Evolutionary conservation across 257 asterid species (phyloP).

Genomic region (Oldenlandia corymbosa): DNA sequence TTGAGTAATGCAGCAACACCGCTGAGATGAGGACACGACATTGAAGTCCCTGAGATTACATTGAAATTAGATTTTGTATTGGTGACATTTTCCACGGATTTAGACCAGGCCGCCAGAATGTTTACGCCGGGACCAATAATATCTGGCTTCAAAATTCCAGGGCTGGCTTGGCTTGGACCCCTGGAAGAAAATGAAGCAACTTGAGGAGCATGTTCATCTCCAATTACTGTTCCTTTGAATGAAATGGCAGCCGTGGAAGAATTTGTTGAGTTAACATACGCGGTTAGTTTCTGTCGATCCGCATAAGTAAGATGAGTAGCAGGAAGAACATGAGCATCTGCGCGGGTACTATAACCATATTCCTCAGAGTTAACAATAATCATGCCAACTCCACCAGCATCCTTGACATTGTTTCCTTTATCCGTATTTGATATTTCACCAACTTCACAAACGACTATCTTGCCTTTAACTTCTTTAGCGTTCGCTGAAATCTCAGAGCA

Average conservation of each 20-base stretch:
- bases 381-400: constrained; percentile 17
- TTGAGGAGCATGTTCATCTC: constrained; percentile 13
- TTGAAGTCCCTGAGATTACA: constrained; percentile 1
- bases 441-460: constrained; percentile 6
- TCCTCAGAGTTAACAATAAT: neutral
- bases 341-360: neutral
- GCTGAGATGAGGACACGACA: constrained; percentile 1
- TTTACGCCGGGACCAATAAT: constrained; percentile 13
- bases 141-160: constrained; percentile 14
- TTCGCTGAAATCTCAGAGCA: constrained; percentile 4
- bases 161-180: constrained; percentile 7
- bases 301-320: neutral
- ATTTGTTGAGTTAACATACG: neutral
- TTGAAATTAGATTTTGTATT: constrained; percentile 2
- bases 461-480: neutral
- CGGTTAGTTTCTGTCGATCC: neutral
- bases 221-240: constrained; percentile 13
- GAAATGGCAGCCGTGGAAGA: constrained; percentile 2
- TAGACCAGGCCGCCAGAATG: constrained; percentile 14
- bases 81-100: neutral
- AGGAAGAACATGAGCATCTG: constrained; percentile 9
- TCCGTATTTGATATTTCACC: neutral
- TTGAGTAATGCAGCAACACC: neutral
- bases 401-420: neutral
- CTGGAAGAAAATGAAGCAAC: constrained; percentile 12